Evolutionary conservation across 2,329 filamentous ascomycete species (phyloP), one percentile per base, ranked within the genome.

Genomic region (Apiospora hydei): DNA sequence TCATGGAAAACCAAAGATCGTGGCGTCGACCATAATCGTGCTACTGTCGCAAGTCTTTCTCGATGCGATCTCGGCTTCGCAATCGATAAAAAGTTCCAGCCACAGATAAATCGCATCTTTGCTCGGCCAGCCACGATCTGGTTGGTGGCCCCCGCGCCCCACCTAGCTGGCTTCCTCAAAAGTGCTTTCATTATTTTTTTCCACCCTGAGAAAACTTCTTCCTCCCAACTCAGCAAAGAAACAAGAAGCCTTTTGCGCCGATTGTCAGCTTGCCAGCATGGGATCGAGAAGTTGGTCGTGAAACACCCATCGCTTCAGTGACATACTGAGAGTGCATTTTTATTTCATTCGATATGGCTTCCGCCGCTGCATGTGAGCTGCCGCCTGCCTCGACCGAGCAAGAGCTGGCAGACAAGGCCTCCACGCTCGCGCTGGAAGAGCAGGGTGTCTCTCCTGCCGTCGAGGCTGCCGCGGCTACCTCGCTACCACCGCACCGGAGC

Each of bases 401-500:
- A 70, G 77, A 79, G 64, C 74, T 80, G 72, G 74, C 72, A 30
- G 74, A 77, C 53, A 26, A 69, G 34, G 47, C 68, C 49, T 75
- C 78, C n/a, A 75, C 76, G 69, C 73, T 80, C 70, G 77, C 76
- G 61, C 74, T 80, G 41, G 30, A 69, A 43, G 68, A 73, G 69
- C 21, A 49, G 67, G 67, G 34, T 51, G 74, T 77, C 18, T 75
- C 77, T 69, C 73, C 80, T 69, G 77, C 76, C 47, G 74, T 80
- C 61, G 46, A 69, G 53, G 64, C 26, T 61, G 41, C 10, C 41
- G 41, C 78, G 57, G 73, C 71, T 30, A 72, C 79, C 16, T 77
- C 80, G 47, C 69, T 88, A 43, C 88, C 89, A 71, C 82, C 91
- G 47, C 89, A 93, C 77, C 90, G 91, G 75, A 94, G 92, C 30